A percentile compares a stretch with the other conserved stretches of the same genome.
phyloP scores from a whole-genome alignment of 2,329 filamentous ascomycete species.

The Neofusicoccum umdonicola region DNA sequence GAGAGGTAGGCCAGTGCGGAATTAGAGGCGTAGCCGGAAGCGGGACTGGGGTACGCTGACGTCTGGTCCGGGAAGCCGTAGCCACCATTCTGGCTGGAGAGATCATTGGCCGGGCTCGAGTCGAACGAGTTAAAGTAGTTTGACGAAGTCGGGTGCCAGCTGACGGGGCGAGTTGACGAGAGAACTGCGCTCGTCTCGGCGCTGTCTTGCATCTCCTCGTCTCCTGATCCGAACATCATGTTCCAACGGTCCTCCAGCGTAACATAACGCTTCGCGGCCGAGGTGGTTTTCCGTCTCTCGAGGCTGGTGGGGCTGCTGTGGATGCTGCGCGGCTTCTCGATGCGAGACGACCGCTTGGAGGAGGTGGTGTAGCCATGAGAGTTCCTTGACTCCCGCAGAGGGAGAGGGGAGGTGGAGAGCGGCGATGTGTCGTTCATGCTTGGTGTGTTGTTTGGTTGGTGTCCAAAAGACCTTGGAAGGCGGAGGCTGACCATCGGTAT shows the following conservation, averaged over 20 bases:
- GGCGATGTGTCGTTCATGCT: conserved; percentile 29
- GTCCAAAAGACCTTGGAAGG: conserved; percentile 6
- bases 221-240: conserved; percentile 38
- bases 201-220: conserved; percentile 11
- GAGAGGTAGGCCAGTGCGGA: conserved; percentile 13
- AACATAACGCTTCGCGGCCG: conserved; percentile 37
- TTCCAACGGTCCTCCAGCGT: conserved; percentile 41
- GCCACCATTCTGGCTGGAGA: background rate
- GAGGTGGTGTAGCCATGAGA: conserved; percentile 23
- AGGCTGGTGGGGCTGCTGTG: conserved; percentile 37
- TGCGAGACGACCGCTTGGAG: conserved; percentile 30
- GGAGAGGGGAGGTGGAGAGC: conserved; percentile 10
- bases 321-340: conserved; percentile 40
- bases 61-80: conserved; percentile 13
- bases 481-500: conserved; percentile 1
- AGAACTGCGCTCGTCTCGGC: background rate
- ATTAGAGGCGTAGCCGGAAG: conserved; percentile 16
- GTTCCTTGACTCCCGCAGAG: conserved; percentile 32
- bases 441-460: conserved; percentile 17
- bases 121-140: conserved; percentile 29
- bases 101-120: conserved; percentile 15
- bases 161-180: conserved; percentile 56
- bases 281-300: conserved; percentile 38
- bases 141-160: conserved; percentile 71
- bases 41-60: conserved; percentile 13